Evolutionary conservation across 805 yeast species (phyloP).

Genomic region (Clavispora phyllophila): DNA sequence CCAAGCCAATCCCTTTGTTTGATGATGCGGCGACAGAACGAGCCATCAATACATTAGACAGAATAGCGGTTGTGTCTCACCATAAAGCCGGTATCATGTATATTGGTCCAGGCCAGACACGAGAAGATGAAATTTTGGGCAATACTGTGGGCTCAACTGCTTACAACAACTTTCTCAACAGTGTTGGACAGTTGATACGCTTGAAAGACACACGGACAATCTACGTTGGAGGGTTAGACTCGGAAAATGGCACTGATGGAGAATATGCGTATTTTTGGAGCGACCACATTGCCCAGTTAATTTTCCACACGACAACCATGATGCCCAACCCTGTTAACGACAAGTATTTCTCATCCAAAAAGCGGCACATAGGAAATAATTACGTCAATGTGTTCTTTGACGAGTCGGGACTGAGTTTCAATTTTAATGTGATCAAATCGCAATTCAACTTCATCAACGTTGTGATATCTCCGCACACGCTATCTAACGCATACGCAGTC

Average conservation of each 20-base stretch:
- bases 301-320: conserved; percentile 76
- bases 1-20: conserved; percentile 47
- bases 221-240: conserved; percentile 76
- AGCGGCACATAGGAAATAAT: conserved; percentile 83
- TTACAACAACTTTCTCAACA: conserved; percentile 54
- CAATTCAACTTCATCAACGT: conserved; percentile 82
- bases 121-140: conserved; percentile 59
- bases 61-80: conserved; percentile 72
- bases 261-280: conserved; percentile 69
- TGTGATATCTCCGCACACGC: conserved; percentile 63
- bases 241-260: conserved; percentile 66
- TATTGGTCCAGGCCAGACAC: conserved; percentile 60
- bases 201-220: conserved; percentile 48
- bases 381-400: conserved; percentile 78
- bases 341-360: conserved; percentile 48
- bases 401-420: conserved; percentile 61
- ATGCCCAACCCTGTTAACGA: conserved; percentile 59
- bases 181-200: conserved; percentile 57
- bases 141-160: conserved; percentile 60
- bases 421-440: conserved; percentile 64
- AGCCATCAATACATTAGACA: conserved; percentile 60
- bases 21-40: conserved; percentile 41
- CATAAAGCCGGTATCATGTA: conserved; percentile 77
- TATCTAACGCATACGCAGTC: conserved; percentile 1
- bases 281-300: conserved; percentile 63